Evolutionary conservation across 352 stramenopile genomes (phyloP).

Genomic region (Pythium coloratum): DNA sequence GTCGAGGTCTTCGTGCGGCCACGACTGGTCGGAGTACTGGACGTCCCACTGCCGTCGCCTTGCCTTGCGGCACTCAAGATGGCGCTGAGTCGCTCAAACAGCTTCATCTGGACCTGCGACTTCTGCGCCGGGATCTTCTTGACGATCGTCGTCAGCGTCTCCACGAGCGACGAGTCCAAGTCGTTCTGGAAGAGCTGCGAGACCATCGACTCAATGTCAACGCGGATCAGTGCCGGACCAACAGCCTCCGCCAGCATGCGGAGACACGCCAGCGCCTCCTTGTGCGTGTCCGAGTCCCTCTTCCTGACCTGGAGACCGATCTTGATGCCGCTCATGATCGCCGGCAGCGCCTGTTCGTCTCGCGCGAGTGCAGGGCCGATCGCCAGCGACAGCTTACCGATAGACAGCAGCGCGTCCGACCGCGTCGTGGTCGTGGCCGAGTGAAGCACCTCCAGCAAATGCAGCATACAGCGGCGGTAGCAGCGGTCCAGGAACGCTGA

Average conservation of each 20-base stretch:
- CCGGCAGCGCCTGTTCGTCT: slow-evolving; percentile 75
- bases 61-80: slow-evolving; percentile 59
- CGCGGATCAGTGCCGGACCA: slow-evolving; percentile 64
- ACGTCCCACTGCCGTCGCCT: slow-evolving; percentile 43
- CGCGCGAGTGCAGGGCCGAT: slow-evolving; percentile 75
- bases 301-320: slow-evolving; percentile 80
- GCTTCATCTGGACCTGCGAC: slow-evolving; percentile 74
- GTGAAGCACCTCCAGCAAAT: slow-evolving; percentile 82
- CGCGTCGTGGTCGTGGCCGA: slow-evolving; percentile 76
- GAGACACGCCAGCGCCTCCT: slow-evolving; percentile 79
- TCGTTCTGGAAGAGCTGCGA: slow-evolving; percentile 82
- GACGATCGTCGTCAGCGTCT: slow-evolving; percentile 82
- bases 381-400: slow-evolving; percentile 80
- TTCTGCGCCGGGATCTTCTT: slow-evolving; percentile 83
- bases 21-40: slow-evolving; percentile 59
- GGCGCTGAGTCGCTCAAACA: slow-evolving; percentile 80
- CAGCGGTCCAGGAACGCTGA: slow-evolving; percentile 84
- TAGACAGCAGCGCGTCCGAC: slow-evolving; percentile 77
- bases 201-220: slow-evolving; percentile 84
- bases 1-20: slow-evolving; percentile 75
- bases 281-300: slow-evolving; percentile 83
- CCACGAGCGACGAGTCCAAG: slow-evolving; percentile 74
- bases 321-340: slow-evolving; percentile 88
- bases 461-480: slow-evolving; percentile 81
- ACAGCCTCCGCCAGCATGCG: slow-evolving; percentile 82